Evolutionary conservation across 164 flowering plant genomes (phyloP).

Genomic region (Kingdonia uniflora): DNA sequence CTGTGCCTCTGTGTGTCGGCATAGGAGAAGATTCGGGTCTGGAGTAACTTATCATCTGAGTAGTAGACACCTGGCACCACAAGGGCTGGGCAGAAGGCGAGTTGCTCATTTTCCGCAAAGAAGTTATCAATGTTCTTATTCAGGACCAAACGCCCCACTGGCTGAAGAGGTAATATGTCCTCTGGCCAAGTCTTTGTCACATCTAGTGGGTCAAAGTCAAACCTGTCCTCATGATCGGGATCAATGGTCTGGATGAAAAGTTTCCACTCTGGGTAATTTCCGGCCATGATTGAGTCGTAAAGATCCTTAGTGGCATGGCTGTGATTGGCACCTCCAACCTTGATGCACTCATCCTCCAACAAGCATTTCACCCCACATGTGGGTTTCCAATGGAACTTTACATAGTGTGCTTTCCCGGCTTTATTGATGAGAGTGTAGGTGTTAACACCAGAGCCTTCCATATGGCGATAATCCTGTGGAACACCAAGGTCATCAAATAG

Average conservation of each 20-base stretch:
- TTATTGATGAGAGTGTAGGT: conserved; percentile 75
- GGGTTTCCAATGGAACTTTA: conserved; percentile 98
- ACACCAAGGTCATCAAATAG: conserved; percentile 88
- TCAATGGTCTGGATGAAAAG: conserved; percentile 82
- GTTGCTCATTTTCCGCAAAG: conserved; percentile 95
- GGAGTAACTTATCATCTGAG: conserved; percentile 92
- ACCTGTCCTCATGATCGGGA: conserved; percentile 75
- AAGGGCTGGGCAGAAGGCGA: conserved; percentile 84
- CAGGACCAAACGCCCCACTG: conserved; percentile 90
- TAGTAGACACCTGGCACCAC: conserved; percentile 89
- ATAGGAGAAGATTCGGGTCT: conserved; percentile 79
- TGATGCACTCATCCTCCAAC: conserved; percentile 75
- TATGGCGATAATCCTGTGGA: conserved; percentile 90
- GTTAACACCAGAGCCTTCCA: conserved; percentile 94
- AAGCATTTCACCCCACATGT: conserved; percentile 89
- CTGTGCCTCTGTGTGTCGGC: conserved; percentile 97
- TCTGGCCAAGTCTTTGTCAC: conserved; percentile 98
- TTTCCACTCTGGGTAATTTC: conserved; percentile 96
- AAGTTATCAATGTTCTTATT: conserved; percentile 93
- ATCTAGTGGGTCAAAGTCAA: conserved; percentile 94
- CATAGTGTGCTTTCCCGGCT: conserved; percentile 71
- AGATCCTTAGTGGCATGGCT: conserved; percentile 99
- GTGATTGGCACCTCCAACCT: conserved; percentile 87
- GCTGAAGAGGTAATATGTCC: conserved; percentile 82
- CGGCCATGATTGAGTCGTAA: conserved; percentile 84